A percentile compares a stretch with the other conserved stretches of the same genome.
phyloP scores from a whole-genome alignment of 176 grass and related monocot genomes.

The Canna indica region DNA sequence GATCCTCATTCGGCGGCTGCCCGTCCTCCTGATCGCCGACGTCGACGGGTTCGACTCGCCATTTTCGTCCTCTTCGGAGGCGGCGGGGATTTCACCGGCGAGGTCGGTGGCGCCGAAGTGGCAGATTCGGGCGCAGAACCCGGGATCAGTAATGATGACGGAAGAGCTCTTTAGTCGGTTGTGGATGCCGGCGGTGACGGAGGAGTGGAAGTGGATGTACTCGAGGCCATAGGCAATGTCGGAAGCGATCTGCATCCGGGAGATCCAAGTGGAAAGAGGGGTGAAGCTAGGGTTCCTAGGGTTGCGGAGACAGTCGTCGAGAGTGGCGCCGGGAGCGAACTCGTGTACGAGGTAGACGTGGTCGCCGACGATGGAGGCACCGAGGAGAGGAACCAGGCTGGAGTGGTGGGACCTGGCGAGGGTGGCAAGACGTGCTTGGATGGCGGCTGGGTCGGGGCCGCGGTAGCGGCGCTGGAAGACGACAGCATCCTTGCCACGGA shows the following conservation, averaged over 20 bases:
- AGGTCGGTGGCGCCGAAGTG: slow-evolving; percentile 48
- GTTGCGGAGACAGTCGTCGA: slow-evolving; percentile 48
- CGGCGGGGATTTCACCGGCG: slow-evolving; percentile 8
- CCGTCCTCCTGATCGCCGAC: neutral
- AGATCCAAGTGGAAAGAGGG: slow-evolving; percentile 40
- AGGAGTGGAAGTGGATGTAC: slow-evolving; percentile 62
- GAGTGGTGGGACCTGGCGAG: slow-evolving; percentile 75
- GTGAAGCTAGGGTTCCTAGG: slow-evolving; percentile 35
- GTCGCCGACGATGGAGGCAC: slow-evolving; percentile 52
- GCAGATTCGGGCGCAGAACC: slow-evolving; percentile 37
- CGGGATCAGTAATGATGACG: slow-evolving; percentile 37
- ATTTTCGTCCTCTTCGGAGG: neutral
- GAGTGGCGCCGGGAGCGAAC: slow-evolving; percentile 29
- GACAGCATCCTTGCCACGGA: slow-evolving; percentile 50
- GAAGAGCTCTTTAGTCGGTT: slow-evolving; percentile 41
- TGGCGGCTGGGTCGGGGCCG: slow-evolving; percentile 27
- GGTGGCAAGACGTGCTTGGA: slow-evolving; percentile 23
- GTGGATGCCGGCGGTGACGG: slow-evolving; percentile 28
- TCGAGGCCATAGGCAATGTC: slow-evolving; percentile 55
- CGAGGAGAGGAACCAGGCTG: slow-evolving; percentile 66
- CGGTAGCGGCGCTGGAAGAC: slow-evolving; percentile 72
- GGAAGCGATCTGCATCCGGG: slow-evolving; percentile 41
- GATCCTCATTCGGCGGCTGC: slow-evolving; percentile 19
- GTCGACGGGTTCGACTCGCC: neutral
- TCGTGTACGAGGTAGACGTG: slow-evolving; percentile 74